These are phyloP conservation scores for Sporothrix luriei DNA, from an alignment of 2,329 filamentous ascomycete genomes.

Conservation along the genomic window DNA sequence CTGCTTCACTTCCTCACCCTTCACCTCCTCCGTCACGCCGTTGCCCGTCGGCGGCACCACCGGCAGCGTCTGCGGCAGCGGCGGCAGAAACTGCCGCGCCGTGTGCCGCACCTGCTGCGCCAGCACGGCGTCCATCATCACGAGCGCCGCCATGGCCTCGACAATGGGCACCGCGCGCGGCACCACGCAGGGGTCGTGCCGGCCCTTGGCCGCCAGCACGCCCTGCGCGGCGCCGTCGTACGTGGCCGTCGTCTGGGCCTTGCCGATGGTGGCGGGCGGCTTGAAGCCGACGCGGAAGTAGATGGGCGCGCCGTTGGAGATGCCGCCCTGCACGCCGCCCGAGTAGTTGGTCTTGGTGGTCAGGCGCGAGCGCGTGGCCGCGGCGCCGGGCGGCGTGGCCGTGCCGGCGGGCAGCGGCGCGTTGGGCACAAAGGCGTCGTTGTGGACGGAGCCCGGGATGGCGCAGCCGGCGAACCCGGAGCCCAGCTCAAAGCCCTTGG, in stretches of 20 bases:
- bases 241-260: constrained; percentile 79
- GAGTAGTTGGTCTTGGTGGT: constrained; percentile 93
- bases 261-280: constrained; percentile 88
- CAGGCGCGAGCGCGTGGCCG: constrained; percentile 61
- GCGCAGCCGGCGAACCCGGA: constrained; percentile 88
- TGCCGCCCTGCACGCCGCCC: constrained; percentile 92
- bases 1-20: constrained; percentile 26
- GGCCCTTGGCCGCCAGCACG: constrained; percentile 83
- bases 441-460: constrained; percentile 85
- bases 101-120: constrained; percentile 69
- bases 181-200: constrained; percentile 92
- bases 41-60: constrained; percentile 14
- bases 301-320: constrained; percentile 88
- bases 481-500: constrained; percentile 94
- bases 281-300: constrained; percentile 97
- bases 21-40: constrained; percentile 25
- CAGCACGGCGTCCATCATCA: constrained; percentile 83
- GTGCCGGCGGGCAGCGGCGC: constrained; percentile 50
- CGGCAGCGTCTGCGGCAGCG: constrained; percentile 43
- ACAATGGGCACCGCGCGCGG: constrained; percentile 85
- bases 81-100: constrained; percentile 50
- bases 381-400: constrained; percentile 50
- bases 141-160: constrained; percentile 87
- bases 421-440: constrained; percentile 77
- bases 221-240: constrained; percentile 74